These are phyloP conservation scores for Coniochaeta prunicola DNA, from an alignment of 2,329 filamentous ascomycete genomes.

Conservation along the genomic window DNA sequence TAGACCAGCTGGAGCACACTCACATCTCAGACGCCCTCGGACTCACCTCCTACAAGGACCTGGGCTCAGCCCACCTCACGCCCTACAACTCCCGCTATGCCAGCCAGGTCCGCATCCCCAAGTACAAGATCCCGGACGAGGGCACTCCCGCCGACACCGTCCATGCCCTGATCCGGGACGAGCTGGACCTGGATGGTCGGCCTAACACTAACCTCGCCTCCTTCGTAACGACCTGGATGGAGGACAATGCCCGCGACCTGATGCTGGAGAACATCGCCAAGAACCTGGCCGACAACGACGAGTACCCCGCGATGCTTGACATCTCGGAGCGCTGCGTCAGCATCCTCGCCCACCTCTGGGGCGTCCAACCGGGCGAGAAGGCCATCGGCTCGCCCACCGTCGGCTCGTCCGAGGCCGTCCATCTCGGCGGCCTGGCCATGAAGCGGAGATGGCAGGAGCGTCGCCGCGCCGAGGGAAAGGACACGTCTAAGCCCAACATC, in stretches of 20 bases:
- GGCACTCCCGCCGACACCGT: conserved; percentile 56
- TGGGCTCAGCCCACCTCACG: conserved; percentile 42
- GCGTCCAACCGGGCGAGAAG: conserved; percentile 51
- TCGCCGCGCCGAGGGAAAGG: conserved; percentile 51
- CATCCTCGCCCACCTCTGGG: conserved; percentile 62
- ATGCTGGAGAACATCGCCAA: conserved; percentile 64
- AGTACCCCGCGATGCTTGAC: conserved; percentile 49
- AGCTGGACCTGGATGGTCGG: conserved; percentile 56
- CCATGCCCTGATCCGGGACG: conserved; percentile 57
- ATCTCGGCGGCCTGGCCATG: conserved; percentile 65
- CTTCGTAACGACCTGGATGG: conserved; percentile 68
- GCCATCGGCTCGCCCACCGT: conserved; percentile 64
- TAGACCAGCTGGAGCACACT: conserved; percentile 41
- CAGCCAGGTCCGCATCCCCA: conserved; percentile 46
- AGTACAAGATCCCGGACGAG: conserved; percentile 49
- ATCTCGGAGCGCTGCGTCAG: conserved; percentile 63
- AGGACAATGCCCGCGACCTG: conserved; percentile 55
- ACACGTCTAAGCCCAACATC: conserved; percentile 60
- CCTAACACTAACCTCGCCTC: conserved; percentile 63
- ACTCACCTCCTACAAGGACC: conserved; percentile 23
- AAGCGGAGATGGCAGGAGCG: conserved; percentile 67
- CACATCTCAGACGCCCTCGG: conserved; percentile 20
- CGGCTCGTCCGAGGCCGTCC: conserved; percentile 64
- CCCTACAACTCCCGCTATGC: conserved; percentile 53
- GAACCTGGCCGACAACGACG: conserved; percentile 65